Evolutionary conservation across 139 green algal species (phyloP), one percentile per base, ranked within the genome.

Genomic region (Micromonas pusilla): DNA sequence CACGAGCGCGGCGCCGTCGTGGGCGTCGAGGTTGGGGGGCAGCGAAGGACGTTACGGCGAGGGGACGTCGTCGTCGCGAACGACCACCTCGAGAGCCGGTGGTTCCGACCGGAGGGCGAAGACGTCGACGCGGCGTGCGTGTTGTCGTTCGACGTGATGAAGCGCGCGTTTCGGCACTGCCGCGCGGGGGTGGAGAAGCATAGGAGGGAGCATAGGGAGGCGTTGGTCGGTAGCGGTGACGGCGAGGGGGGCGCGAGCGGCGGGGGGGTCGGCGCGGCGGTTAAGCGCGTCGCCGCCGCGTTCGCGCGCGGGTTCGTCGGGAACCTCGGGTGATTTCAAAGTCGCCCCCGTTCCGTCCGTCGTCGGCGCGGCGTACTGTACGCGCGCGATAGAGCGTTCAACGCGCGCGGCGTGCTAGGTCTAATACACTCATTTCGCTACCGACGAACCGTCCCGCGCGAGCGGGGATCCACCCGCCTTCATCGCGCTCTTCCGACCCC

Each of bases 41-140:
- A n/a, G n/a, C n/a, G n/a, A n/a, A n/a, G n/a, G n/a, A n/a, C n/a
- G n/a, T n/a, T n/a, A n/a, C n/a, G n/a, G n/a, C n/a, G n/a, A n/a
- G n/a, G n/a, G n/a, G n/a, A n/a, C n/a, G n/a, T n/a, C n/a, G n/a
- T 45, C 65, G 33, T 72, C 65, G 65, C 38, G 30, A 72, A 72
- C 28, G 65, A 72, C 13, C 33, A 52, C 30, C 65, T 26, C 33
- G 26, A 13, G 65, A 38, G 30, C 26, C 13, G n/a, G n/a, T n/a
- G n/a, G n/a, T n/a, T n/a, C n/a, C n/a, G n/a, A n/a, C n/a, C n/a
- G n/a, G n/a, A n/a, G n/a, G n/a, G n/a, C n/a, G n/a, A n/a, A n/a
- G n/a, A n/a, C n/a, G n/a, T n/a, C n/a, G n/a, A n/a, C n/a, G n/a
- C n/a, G n/a, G n/a, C n/a, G n/a, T n/a, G n/a, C n/a, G 32, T 72